Evolutionary conservation across 768 basidiomycete genomes (phyloP).

Genomic region (Termitomyces sp.): DNA sequence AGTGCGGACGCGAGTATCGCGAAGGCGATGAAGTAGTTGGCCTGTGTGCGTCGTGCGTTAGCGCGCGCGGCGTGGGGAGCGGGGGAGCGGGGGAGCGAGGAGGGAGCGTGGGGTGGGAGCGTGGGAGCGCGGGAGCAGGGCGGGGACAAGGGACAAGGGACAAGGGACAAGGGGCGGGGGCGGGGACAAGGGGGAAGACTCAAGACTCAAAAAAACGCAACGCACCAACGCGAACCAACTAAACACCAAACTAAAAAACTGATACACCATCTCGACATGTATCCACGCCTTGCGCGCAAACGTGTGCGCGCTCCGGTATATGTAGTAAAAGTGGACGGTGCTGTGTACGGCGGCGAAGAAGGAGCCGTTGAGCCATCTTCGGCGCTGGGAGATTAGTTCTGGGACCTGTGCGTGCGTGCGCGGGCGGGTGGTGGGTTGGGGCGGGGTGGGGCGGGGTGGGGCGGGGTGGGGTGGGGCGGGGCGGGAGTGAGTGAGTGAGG

Average conservation of each 20-base stretch:
- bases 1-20: constrained; percentile 70
- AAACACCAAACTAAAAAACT: constrained; percentile 86
- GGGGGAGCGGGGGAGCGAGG: not conserved
- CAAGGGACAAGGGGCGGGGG: too few species aligned
- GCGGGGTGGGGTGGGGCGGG: too few species aligned
- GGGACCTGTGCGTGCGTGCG: constrained; percentile 50
- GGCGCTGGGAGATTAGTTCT: constrained; percentile 90
- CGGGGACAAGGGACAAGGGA: not conserved
- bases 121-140: too few species aligned
- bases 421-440: not conserved
- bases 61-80: not conserved
- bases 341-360: constrained; percentile 97
- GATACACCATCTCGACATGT: constrained; percentile 91
- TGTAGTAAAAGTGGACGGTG: constrained; percentile 89
- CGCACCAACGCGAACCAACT: constrained; percentile 84
- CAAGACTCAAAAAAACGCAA: constrained; percentile 17
- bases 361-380: constrained; percentile 96
- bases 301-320: constrained; percentile 86
- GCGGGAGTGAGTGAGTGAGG: not conserved
- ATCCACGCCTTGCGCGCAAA: constrained; percentile 89
- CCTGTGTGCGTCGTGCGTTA: constrained; percentile 32
- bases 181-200: not conserved
- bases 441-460: not conserved
- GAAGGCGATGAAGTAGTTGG: constrained; percentile 91
- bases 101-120: not conserved